Conservation (phyloP, 371 early-diverging fungal genomes). For the Parasitella parasitica region DNA sequence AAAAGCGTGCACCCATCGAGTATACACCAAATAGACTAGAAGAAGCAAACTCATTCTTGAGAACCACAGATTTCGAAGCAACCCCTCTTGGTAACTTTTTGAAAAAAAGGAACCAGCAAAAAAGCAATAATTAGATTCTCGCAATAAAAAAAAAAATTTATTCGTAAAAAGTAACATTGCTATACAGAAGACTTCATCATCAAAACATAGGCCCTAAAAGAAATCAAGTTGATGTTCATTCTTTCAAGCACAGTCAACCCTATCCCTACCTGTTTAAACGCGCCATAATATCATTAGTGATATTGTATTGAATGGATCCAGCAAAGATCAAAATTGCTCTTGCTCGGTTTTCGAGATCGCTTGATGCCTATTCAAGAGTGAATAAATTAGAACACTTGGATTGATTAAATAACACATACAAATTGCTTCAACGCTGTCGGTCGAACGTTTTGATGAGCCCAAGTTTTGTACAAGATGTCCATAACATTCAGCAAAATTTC, state of each 20-base stretch:
- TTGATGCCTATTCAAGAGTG: constrained; percentile 7
- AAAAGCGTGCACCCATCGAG: constrained; percentile 70
- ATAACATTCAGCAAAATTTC: constrained; percentile 72
- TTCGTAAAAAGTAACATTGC: background rate
- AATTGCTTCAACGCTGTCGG: background rate
- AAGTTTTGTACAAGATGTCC: constrained; percentile 60
- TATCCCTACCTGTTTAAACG: constrained; percentile 64
- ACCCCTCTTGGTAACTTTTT: constrained; percentile 69
- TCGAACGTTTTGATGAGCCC: constrained; percentile 5
- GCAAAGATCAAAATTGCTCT: constrained; percentile 77
- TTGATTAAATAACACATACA: background rate
- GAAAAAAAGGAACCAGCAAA: constrained; percentile 32
- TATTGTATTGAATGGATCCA: constrained; percentile 79
- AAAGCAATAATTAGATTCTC: background rate
- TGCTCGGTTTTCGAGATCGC: constrained; percentile 37
- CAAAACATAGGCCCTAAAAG: background rate
- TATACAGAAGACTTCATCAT: background rate
- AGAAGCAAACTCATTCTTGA: constrained; percentile 61
- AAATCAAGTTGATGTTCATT: background rate
- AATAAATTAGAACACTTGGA: background rate
- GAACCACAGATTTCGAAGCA: constrained; percentile 46
- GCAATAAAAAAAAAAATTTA: background rate
- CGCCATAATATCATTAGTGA: constrained; percentile 78
- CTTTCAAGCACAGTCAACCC: background rate
- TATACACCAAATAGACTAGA: constrained; percentile 74